Conservation (phyloP, 106 monocot genomes). For the Platanthera zijinensis region DNA sequence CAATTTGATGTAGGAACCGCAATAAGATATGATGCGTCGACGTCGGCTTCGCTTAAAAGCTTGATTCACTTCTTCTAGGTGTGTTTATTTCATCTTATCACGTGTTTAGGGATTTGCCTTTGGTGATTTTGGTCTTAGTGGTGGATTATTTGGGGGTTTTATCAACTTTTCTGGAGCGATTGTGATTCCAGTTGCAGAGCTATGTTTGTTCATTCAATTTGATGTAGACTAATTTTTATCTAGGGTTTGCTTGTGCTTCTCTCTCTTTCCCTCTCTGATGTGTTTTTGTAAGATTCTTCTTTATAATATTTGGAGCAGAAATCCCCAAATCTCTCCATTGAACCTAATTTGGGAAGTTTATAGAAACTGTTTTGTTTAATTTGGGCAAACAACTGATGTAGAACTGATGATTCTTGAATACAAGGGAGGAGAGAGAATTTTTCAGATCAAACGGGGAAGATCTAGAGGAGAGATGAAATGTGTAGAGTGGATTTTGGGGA, state of each 20-base stretch:
- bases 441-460: too few relatives aligned
- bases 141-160: not conserved
- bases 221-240: not conserved
- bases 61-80: not conserved
- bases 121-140: not conserved
- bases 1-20: too few relatives aligned
- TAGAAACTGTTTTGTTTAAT: not conserved
- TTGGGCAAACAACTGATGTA: not conserved
- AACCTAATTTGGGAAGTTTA: not conserved
- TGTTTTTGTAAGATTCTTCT: not conserved
- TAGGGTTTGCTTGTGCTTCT: not conserved
- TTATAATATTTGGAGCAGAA: conserved; percentile 1
- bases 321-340: not conserved
- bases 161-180: not conserved
- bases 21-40: not conserved
- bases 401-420: too few relatives aligned
- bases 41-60: not conserved
- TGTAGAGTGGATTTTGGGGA: too few relatives aligned
- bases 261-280: not conserved
- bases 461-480: too few relatives aligned
- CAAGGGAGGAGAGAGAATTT: too few relatives aligned
- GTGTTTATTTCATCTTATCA: not conserved
- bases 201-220: not conserved
- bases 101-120: not conserved
- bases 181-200: not conserved